These are phyloP conservation scores for Saxispiralis lemnorum DNA, from an alignment of 495 filamentous ascomycete species.

Conservation along the genomic window DNA sequence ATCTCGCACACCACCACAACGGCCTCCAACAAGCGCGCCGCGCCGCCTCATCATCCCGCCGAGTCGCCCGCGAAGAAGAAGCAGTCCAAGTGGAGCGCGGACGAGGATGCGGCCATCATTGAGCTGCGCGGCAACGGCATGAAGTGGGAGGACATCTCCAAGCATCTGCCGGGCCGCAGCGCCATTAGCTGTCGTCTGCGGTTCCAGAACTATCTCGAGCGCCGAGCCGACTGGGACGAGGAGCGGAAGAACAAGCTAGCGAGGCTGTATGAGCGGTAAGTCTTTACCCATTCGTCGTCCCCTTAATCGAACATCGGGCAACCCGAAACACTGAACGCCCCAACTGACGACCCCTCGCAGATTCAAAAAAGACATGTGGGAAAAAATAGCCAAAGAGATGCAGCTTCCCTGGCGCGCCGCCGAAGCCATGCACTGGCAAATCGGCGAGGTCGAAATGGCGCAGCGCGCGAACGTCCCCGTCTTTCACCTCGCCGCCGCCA, in stretches of 20 bases:
- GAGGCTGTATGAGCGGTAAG: conserved; percentile 85
- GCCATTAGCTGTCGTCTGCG: conserved; percentile 85
- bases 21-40: conserved; percentile 28
- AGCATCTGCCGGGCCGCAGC: conserved; percentile 72
- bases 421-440: conserved; percentile 95
- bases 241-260: conserved; percentile 94
- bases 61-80: conserved; percentile 71
- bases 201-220: conserved; percentile 94
- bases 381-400: conserved; percentile 82
- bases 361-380: conserved; percentile 96
- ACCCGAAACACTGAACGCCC: too few species aligned
- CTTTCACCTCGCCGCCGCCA: conserved; percentile 19
- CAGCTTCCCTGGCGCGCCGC: conserved; percentile 89
- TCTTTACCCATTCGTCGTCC: neutral
- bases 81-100: conserved; percentile 86
- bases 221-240: conserved; percentile 82
- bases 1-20: conserved; percentile 5
- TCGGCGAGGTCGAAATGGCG: conserved; percentile 87
- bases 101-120: conserved; percentile 81
- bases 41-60: conserved; percentile 30
- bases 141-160: conserved; percentile 98
- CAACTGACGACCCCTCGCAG: conserved; percentile 27
- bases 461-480: conserved; percentile 25
- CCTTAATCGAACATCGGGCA: too few species aligned
- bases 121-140: conserved; percentile 71